Evolutionary conservation across 345 rosid species (phyloP), one percentile per base, ranked within the genome.

Genomic region (Aegle marmelos): DNA sequence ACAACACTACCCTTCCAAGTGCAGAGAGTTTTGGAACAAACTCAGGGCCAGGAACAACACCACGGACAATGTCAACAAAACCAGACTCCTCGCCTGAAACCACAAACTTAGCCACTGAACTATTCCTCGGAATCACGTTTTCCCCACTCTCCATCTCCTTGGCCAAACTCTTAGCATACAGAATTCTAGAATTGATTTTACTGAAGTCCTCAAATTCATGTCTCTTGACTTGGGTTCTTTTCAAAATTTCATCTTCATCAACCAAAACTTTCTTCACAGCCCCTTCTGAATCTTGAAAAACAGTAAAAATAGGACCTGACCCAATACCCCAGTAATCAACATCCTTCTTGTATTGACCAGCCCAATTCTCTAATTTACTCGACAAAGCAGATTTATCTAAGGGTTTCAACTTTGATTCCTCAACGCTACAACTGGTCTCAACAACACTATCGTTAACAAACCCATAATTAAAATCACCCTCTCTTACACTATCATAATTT

Each of bases 281-380:
- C 34, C 97, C 96, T 72, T 82, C 76, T 1, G 78, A 71, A 76
- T 91, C 93, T 83, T 83, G 77, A 84, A 83, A 83, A 60, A 91
- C 89, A 3, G 84, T 89, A 74, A 94, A 91, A 79, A 94, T 83
- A 4, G 89, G 92, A 82, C 80, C 83, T 19, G 92, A 84, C 59
- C 96, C 98, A 39, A 90, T 59, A 8, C 98, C 96, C 98, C 96
- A 94, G 70, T 66, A 86, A 59, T 89, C 92, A 73, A 79, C 45
- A 85, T 92, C 98, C 77, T 84, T 87, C 74, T 85, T 88, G 62
- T 78, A 91, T 82, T 85, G 88, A 75, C 82, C 82, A 78, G 85
- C 83, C 98, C 97, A 94, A 24, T 83, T 82, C 86, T 90, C 92
- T 63, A 94, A 84, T 83, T 86, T 89, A 69, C 70, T 85, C 76